Base-by-base conservation (phyloP, 2,329 filamentous ascomycete genomes). In the Aspergillus niger region DNA sequence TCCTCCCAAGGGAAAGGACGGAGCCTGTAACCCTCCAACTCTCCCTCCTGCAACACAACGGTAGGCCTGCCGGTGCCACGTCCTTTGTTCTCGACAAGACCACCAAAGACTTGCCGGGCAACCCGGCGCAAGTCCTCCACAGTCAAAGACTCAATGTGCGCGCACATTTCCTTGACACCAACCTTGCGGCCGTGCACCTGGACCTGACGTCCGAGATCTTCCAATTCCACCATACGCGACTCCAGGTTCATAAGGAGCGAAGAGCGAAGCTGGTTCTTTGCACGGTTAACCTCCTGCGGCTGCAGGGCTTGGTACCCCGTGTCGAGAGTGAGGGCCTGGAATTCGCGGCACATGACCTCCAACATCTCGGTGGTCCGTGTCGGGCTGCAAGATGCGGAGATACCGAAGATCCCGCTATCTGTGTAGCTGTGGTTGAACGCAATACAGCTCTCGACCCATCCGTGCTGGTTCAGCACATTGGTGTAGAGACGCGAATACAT, bases 401-500 rank as follows among this genome's bases (percentile, higher is more conserved):
- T 97, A 66, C 95, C 95, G 72, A 99, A 99, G 44, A 99, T 86
- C 3, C 95, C 95, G 6, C 90, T 93, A 77, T 99, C 95, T 0
- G 91, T 95, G 83, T 99, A 99, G 50, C 91, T 91, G 82, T 98
- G 93, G 83, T 98, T 98, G 82, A 98, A 98, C 30, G 94, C 90
- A 55, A 96, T 85, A 79, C 95, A 98, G 62, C 88, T 93, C 80
- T 99, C 95, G 26, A 99, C 92, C 94, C 94, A 99, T 68, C 91
- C 92, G 79, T 97, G 89, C 79, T 98, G 93, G 81, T 99, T 99
- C 55, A 99, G 86, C 0, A 98, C 94, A 75, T 97, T 97, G 65
- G 93, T 98, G 83, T 97, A 99, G 8, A 99, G 86, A 11, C 95
- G 90, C 39, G 91, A 96, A 83, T 98, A 98, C 95, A 99, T 99